These are phyloP conservation scores for Penicillium freii DNA, from an alignment of 2,329 filamentous ascomycete species.

Conservation along the genomic window DNA sequence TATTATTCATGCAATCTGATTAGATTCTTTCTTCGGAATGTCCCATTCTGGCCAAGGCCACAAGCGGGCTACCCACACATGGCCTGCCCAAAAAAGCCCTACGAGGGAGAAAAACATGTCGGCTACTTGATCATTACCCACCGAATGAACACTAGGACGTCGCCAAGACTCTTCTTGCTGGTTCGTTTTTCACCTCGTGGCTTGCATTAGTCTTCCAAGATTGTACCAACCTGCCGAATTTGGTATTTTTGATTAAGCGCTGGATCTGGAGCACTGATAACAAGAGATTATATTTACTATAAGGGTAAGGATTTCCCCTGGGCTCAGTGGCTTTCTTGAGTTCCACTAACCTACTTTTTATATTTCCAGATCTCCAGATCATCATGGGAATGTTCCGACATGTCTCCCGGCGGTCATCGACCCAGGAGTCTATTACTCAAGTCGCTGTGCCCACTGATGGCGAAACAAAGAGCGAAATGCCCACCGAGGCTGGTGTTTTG, in stretches of 20 bases:
- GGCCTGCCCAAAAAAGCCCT: background rate
- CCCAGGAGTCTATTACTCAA: background rate
- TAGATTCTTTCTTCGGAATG: constrained; percentile 6
- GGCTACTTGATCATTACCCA: background rate
- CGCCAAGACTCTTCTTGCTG: constrained; percentile 4
- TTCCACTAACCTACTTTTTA: background rate
- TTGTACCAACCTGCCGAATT: constrained; percentile 7
- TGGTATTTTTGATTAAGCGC: constrained; percentile 4
- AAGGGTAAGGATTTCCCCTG: constrained; percentile 2
- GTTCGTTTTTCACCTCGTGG: constrained; percentile 1
- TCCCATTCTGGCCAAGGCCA: background rate
- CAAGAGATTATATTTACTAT: background rate
- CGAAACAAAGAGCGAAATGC: background rate
- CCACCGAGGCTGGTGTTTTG: background rate
- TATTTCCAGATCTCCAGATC: background rate
- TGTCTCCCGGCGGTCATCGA: constrained; percentile 7
- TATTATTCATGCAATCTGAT: constrained; percentile 6
- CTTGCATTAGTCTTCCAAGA: constrained; percentile 1
- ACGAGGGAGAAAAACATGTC: background rate
- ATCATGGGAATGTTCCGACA: constrained; percentile 4
- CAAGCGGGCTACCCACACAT: background rate
- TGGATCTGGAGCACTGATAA: background rate
- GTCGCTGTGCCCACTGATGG: background rate
- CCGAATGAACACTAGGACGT: background rate
- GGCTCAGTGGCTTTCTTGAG: background rate